These are phyloP conservation scores for Yarrowia yakushimensis DNA, from an alignment of 805 yeast species.

Conservation along the genomic window DNA sequence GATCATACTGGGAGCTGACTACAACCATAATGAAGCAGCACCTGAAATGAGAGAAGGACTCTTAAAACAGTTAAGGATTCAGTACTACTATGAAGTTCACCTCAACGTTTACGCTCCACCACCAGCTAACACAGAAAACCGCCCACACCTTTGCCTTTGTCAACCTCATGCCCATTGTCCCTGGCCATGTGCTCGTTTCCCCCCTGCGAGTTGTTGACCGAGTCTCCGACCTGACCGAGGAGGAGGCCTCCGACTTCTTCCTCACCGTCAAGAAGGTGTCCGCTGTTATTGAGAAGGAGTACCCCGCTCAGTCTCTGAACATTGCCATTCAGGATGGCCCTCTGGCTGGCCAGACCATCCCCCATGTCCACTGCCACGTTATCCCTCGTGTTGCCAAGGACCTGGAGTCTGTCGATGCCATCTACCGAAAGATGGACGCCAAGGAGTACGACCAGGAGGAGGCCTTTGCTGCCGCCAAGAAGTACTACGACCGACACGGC, in stretches of 20 bases:
- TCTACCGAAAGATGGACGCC: constrained; percentile 63
- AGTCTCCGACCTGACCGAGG: constrained; percentile 64
- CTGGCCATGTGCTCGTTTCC: constrained; percentile 89
- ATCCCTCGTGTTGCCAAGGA: constrained; percentile 70
- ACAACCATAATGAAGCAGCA: no score
- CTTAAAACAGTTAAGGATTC: no score
- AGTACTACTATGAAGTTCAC: no score
- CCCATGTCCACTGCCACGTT: constrained; percentile 90
- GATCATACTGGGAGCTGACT: no score
- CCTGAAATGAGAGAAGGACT: no score
- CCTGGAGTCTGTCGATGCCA: constrained; percentile 64
- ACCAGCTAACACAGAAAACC: constrained; percentile 44
- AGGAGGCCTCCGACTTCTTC: constrained; percentile 75
- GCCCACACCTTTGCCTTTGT: constrained; percentile 78
- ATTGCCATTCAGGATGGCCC: constrained; percentile 96
- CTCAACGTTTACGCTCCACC: no score
- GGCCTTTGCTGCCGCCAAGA: constrained; percentile 35
- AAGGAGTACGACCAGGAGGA: constrained; percentile 49
- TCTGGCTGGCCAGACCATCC: constrained; percentile 93
- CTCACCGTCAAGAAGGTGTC: constrained; percentile 68
- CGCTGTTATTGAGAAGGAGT: constrained; percentile 59
- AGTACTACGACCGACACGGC: constrained; percentile 25
- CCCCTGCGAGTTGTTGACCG: constrained; percentile 70
- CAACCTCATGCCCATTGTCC: constrained; percentile 84
- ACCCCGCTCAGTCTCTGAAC: constrained; percentile 78